Conservation (phyloP, 176 grass and related monocot genomes). For the Cenchrus fungigraminus region DNA sequence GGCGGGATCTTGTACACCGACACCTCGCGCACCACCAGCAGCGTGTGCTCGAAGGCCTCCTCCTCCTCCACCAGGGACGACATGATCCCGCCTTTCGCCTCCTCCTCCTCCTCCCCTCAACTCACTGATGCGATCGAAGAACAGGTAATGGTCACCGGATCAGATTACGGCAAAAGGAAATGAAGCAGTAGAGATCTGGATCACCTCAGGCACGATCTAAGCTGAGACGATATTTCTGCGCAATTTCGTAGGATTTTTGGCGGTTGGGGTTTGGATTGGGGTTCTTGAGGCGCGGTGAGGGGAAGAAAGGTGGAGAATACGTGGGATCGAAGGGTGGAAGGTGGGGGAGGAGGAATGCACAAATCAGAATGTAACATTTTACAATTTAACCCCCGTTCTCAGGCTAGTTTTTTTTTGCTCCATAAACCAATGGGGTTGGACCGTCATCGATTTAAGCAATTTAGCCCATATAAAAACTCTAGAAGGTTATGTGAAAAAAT, state of each 20-base stretch:
- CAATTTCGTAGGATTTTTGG: slow-evolving; percentile 22
- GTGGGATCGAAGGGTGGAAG: slow-evolving; percentile 53
- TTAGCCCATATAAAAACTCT: background rate
- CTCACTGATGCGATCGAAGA: slow-evolving; percentile 30
- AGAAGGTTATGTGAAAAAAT: background rate
- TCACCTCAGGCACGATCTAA: slow-evolving; percentile 40
- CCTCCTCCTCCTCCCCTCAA: background rate
- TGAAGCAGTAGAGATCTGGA: slow-evolving; percentile 28
- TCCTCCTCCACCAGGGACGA: slow-evolving; percentile 62
- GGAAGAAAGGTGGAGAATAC: slow-evolving; percentile 43
- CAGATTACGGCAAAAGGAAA: background rate
- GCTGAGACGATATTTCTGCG: background rate
- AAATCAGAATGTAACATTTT: slow-evolving; percentile 48
- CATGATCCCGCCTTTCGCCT: slow-evolving; percentile 32
- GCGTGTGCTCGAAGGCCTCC: slow-evolving; percentile 95
- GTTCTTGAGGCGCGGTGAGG: slow-evolving; percentile 27
- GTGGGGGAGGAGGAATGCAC: slow-evolving; percentile 18
- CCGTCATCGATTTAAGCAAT: background rate
- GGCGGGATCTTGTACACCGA: slow-evolving; percentile 96
- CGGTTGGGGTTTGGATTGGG: slow-evolving; percentile 49
- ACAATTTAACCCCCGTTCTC: background rate
- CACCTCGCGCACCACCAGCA: slow-evolving; percentile 96
- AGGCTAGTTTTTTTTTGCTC: background rate
- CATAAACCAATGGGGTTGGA: background rate
- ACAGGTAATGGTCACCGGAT: slow-evolving; percentile 28